Evolutionary conservation across 352 stramenopile genomes (phyloP).

Genomic region (Phytopythium sindhum): DNA sequence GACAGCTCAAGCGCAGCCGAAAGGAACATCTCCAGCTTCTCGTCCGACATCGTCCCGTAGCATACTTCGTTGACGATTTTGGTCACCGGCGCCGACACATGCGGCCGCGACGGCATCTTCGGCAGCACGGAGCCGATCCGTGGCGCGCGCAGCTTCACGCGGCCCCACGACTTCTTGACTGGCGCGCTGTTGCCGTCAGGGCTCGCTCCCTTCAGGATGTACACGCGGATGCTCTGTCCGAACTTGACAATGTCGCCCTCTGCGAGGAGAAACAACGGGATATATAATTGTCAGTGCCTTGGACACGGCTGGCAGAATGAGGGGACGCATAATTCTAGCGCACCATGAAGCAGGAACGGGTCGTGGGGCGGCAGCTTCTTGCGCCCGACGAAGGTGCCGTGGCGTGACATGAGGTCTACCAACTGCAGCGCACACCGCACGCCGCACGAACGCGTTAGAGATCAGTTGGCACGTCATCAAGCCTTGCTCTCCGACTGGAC

Average conservation of each 20-base stretch:
- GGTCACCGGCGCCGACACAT: constrained; percentile 47
- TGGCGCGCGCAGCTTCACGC: constrained; percentile 68
- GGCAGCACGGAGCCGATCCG: constrained; percentile 69
- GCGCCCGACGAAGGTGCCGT: constrained; percentile 78
- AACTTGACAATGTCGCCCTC: constrained; percentile 87
- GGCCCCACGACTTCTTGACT: constrained; percentile 81
- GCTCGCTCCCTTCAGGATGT: constrained; percentile 74
- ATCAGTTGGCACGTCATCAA: neutral
- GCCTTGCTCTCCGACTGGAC: neutral
- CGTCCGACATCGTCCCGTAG: constrained; percentile 68
- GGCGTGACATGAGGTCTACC: constrained; percentile 86
- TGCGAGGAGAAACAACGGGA: constrained; percentile 8
- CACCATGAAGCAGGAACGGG: constrained; percentile 75
- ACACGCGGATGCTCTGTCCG: constrained; percentile 83
- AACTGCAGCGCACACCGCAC: constrained; percentile 39
- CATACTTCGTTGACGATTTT: constrained; percentile 87
- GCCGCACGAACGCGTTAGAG: neutral
- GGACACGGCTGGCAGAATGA: neutral
- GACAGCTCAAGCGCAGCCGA: constrained; percentile 65
- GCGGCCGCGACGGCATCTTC: constrained; percentile 58
- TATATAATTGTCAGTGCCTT: neutral
- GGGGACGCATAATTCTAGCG: neutral
- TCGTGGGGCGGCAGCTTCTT: constrained; percentile 87
- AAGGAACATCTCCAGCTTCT: constrained; percentile 70
- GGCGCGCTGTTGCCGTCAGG: constrained; percentile 55